These are phyloP conservation scores for Ceratobasidium sp. DNA, from an alignment of 1,284 basidiomycete species.

Conservation along the genomic window DNA sequence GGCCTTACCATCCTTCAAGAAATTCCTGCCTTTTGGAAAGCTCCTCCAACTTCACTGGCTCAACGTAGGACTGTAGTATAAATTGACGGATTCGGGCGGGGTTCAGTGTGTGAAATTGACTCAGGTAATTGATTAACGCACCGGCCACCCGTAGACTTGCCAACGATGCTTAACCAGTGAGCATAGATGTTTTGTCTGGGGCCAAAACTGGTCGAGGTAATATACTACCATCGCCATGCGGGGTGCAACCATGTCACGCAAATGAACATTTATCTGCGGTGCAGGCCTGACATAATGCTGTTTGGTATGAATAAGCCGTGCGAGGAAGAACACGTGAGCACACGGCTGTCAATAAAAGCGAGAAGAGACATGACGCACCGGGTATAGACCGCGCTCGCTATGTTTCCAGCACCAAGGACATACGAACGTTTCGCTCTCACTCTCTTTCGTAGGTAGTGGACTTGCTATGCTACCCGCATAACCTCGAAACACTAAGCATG, in stretches of 20 bases:
- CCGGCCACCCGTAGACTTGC: slow-evolving; percentile 2
- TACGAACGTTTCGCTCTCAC: neutral
- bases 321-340: neutral
- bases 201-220: slow-evolving; percentile 35
- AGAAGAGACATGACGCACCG: neutral
- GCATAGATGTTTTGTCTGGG: slow-evolving; percentile 10
- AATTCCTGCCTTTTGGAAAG: neutral
- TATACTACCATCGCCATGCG: slow-evolving; percentile 22
- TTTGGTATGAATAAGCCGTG: too few relatives aligned
- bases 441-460: neutral
- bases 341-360: neutral
- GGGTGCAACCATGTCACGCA: neutral
- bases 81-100: neutral
- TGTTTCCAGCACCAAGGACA: slow-evolving; percentile 28
- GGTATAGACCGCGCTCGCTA: neutral
- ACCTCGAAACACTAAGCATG: neutral
- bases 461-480: neutral
- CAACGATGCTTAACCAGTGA: neutral
- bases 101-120: neutral
- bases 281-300: slow-evolving; percentile 16
- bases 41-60: slow-evolving; percentile 18
- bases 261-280: neutral
- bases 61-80: slow-evolving; percentile 5
- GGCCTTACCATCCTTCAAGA: too few relatives aligned
- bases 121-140: too few relatives aligned